Evolutionary conservation across 352 stramenopile species (phyloP), one percentile per base, ranked within the genome.

Genomic region (Globisporangium lucens): DNA sequence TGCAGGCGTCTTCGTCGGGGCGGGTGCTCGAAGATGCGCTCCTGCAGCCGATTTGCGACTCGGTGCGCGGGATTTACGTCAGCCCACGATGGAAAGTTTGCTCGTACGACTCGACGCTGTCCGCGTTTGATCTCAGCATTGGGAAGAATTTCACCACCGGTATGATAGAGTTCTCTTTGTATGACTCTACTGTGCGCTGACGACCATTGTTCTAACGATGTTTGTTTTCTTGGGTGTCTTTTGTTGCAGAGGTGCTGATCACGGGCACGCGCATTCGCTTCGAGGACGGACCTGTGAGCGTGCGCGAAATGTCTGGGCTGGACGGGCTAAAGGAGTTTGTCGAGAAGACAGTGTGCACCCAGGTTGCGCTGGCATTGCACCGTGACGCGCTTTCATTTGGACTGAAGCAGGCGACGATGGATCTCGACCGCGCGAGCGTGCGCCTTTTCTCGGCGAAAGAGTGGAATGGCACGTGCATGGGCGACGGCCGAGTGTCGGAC

Each of bases 401-500:
- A 4, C 49, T 94, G 29, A 94, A 94, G 68, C 83, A 96, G 62
- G 87, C 78, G 24, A 81, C 73, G 4, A 82, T 94, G 68, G 89
- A 94, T 63, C 70, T 94, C 49, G 86, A 96, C 56, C 76, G 82
- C 35, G 79, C 82, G 12, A 93, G 83, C 30, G 82, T 96, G 20
- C 81, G 87, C 2, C 71, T 96, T 33, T 83, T 94, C 61, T 75
- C 85, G 24, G 85, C 86, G 2, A 85, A 82, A 20, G 86, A 92
- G 47, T 96, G 88, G 88, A 77, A 94, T 52, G 88, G 88, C 49
- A 91, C 76, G 51, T 94, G 79, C 68, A 86, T 96, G 61, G 88
- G 88, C n/a, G 88, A 96, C 72, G 88, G 88, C 22, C 86, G 87
- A 55, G 86, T 96, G 12, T 85, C 88, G 15, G 88, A 94, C 68